Evolutionary conservation across 2,329 filamentous ascomycete genomes (phyloP), one percentile per base, ranked within the genome.

Genomic region (Beauveria bassiana): DNA sequence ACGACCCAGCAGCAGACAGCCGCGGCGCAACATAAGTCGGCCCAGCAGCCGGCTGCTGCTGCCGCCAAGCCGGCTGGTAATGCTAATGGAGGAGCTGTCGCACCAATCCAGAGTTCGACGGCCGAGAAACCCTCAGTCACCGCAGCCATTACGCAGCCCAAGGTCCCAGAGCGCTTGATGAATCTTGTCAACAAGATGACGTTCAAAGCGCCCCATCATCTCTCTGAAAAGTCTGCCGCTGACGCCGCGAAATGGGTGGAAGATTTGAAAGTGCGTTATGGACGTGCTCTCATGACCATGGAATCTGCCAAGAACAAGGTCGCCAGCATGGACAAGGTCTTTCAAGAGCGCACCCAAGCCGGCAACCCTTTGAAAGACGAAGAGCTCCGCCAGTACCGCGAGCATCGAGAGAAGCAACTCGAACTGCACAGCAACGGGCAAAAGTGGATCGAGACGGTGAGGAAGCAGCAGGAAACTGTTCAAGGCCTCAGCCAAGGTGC

Each of bases 211-310:
- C 79, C 79, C 1, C 66, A 74, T 1, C 70, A 73, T n/a, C 59
- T 81, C 0, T 68, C 71, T 0, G 76, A 79, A 18, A 79, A 78
- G 62, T 67, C 71, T 18, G 72, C 75, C 3, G 72, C 74, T 0
- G 75, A 80, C n/a, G 73, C 75, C 5, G 73, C 74, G 1, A 80
- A 81, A 64, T 84, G 79, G 79, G 68, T 79, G 2, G 72, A 77
- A 8, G 78, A 82, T 1, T 72, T 77, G 38, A 81, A 78, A 66
- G 70, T 74, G 0, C 76, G 75, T 59, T 83, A 84, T 62, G 72
- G 74, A 0, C 72, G 78, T 45, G 81, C 79, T 0, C 68, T 85
- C 6, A 71, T 78, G 64, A 74, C 76, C 2, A 83, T 85, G 74
- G 81, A 84, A 43, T 72, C 65, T 10, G 72, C 74, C 3, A 76